phyloP scores from a whole-genome alignment of 1,284 basidiomycete genomes.

The Ceratobasidium sp. region DNA sequence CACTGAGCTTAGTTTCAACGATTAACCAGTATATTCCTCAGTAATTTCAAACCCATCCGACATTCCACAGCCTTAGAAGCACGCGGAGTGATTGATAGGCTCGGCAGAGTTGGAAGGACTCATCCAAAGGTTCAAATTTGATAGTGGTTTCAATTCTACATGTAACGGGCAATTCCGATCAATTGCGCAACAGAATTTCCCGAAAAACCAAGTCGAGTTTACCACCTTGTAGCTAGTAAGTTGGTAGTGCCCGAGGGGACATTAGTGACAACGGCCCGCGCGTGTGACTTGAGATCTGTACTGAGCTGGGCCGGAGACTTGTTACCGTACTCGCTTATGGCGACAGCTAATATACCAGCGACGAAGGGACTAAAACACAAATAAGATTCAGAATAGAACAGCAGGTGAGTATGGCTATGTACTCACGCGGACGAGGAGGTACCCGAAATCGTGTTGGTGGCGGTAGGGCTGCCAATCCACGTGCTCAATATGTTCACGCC shows the following conservation, averaged over 20 bases:
- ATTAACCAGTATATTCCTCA: too few species aligned
- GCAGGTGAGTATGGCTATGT: too few species aligned
- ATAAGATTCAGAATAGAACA: neutral
- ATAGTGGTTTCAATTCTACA: too few species aligned
- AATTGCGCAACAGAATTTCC: too few species aligned
- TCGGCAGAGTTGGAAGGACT: too few species aligned
- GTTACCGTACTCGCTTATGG: slow-evolving; percentile 40
- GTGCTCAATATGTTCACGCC: slow-evolving; percentile 85
- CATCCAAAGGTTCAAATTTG: too few species aligned
- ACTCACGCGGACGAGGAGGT: slow-evolving; percentile 72
- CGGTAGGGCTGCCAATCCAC: slow-evolving; percentile 70
- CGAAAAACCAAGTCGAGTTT: too few species aligned
- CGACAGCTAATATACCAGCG: slow-evolving; percentile 45
- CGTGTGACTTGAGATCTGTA: slow-evolving; percentile 31
- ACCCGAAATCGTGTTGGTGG: slow-evolving; percentile 78
- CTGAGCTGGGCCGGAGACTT: slow-evolving; percentile 24
- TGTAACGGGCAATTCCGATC: too few species aligned
- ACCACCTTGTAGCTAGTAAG: slow-evolving; percentile 33
- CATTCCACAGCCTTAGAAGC: too few species aligned
- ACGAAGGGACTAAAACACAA: slow-evolving; percentile 41
- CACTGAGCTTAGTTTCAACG: too few species aligned
- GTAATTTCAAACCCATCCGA: too few species aligned
- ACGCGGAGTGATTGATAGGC: too few species aligned
- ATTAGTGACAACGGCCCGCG: slow-evolving; percentile 25
- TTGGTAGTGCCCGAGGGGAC: slow-evolving; percentile 28